Percentiles rank a stretch among this genome's conserved stretches.
Evolutionary conservation across 2,329 filamentous ascomycete genomes (phyloP).

Genomic region (Colletotrichum sidae): DNA sequence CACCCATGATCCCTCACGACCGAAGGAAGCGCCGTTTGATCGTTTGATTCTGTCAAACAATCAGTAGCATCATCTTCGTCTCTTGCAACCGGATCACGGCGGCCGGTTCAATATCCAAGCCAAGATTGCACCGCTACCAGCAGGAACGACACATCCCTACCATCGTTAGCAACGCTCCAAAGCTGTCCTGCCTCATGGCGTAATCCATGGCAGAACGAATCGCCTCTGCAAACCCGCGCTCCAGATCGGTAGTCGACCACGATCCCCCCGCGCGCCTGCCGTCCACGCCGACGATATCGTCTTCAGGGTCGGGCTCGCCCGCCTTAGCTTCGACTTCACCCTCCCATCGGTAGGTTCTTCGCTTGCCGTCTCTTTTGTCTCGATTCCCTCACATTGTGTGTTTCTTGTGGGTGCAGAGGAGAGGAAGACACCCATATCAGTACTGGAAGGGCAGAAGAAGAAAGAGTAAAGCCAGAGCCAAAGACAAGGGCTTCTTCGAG

Average conservation of each 20-base stretch:
- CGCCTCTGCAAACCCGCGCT: slow-evolving; percentile 58
- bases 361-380: slow-evolving; percentile 12
- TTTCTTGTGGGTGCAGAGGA: not conserved
- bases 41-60: slow-evolving; percentile 29
- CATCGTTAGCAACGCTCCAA: slow-evolving; percentile 22
- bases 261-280: slow-evolving; percentile 63
- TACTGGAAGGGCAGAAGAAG: not conserved
- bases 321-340: slow-evolving; percentile 34
- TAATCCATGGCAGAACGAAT: slow-evolving; percentile 77
- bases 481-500: not conserved
- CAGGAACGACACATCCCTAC: slow-evolving; percentile 2
- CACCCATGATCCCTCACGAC: slow-evolving; percentile 21
- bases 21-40: slow-evolving; percentile 18
- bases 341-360: slow-evolving; percentile 37
- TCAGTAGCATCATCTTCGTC: not conserved
- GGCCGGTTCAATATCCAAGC: not conserved
- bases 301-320: slow-evolving; percentile 32
- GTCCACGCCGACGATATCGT: slow-evolving; percentile 47
- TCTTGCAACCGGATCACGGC: not conserved
- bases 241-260: slow-evolving; percentile 67
- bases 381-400: slow-evolving; percentile 15
- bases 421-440: not conserved
- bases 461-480: not conserved
- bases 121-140: not conserved
- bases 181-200: slow-evolving; percentile 66